Evolutionary conservation across 169 alveolate species (phyloP).

Genomic region (Pseudocohnilembus persalinus): DNA sequence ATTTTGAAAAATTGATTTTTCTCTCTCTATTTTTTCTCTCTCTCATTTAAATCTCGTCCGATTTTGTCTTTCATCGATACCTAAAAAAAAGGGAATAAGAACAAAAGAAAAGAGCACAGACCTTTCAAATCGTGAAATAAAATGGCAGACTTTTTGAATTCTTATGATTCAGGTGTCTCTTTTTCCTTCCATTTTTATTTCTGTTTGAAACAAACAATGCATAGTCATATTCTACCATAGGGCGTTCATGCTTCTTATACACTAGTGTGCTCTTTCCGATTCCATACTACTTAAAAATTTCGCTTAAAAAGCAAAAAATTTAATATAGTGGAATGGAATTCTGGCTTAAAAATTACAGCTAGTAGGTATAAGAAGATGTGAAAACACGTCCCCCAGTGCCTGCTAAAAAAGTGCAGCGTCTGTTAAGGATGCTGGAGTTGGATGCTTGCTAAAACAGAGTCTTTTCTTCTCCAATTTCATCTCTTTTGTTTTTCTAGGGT

Average conservation of each 20-base stretch:
- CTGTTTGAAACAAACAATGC: too few species aligned
- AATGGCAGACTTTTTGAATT: too few species aligned
- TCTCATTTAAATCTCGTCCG: too few species aligned
- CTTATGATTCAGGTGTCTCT: too few species aligned
- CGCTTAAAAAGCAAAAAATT: background rate
- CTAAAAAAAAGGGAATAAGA: background rate
- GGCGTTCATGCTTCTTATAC: background rate
- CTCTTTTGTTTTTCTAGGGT: too few species aligned
- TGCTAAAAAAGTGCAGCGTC: background rate
- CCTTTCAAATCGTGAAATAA: too few species aligned
- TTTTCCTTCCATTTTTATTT: too few species aligned
- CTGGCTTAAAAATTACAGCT: background rate
- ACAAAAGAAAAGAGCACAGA: background rate
- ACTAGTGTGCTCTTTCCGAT: background rate
- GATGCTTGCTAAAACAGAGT: background rate
- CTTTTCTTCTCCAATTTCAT: too few species aligned
- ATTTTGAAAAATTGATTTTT: too few species aligned
- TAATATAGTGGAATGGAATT: background rate
- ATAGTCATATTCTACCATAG: background rate
- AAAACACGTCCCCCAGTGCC: background rate
- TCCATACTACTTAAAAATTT: background rate
- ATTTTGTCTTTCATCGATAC: background rate
- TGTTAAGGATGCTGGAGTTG: background rate
- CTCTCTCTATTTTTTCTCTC: too few species aligned
- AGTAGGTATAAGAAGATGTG: background rate